Evolutionary conservation across 1,139 yeast genomes (phyloP).

Genomic region (Blastobotrys raffinosifermentans): DNA sequence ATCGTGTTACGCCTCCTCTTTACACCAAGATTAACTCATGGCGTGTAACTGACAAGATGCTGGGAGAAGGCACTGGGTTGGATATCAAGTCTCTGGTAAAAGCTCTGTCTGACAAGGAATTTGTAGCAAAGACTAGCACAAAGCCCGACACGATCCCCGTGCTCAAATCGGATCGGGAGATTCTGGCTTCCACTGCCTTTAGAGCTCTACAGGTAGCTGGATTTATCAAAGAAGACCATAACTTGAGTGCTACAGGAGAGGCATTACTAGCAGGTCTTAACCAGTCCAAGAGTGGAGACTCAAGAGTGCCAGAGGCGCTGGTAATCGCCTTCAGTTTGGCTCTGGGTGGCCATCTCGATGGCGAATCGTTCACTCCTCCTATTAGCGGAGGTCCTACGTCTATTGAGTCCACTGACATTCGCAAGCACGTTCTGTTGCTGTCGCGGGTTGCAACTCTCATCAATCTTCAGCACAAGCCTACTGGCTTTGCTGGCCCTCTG

Average conservation of each 20-base stretch:
- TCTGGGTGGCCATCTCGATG: constrained; percentile 23
- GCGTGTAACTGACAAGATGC: constrained; percentile 15
- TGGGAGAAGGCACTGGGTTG: constrained; percentile 5
- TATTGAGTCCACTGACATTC: constrained; percentile 30
- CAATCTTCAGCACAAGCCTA: constrained; percentile 48
- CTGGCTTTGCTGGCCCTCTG: constrained; percentile 64
- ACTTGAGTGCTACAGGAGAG: constrained; percentile 53
- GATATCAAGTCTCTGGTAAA: constrained; percentile 1
- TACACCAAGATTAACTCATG: constrained; percentile 19
- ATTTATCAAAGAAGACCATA: constrained; percentile 42
- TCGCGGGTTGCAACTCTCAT: constrained; percentile 56
- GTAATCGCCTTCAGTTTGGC: constrained; percentile 28
- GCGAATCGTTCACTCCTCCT: constrained; percentile 22
- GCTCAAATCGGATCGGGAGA: constrained; percentile 44
- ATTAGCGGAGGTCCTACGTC: constrained; percentile 32
- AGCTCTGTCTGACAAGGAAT: constrained; percentile 5
- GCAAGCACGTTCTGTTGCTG: constrained; percentile 42
- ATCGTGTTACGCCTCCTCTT: constrained; percentile 20
- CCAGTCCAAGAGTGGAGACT: constrained; percentile 8
- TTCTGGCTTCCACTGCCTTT: constrained; percentile 43
- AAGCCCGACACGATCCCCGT: constrained; percentile 3
- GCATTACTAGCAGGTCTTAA: constrained; percentile 38
- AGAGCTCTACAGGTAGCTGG: constrained; percentile 55
- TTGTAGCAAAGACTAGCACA: constrained; percentile 3
- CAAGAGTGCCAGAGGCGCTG: constrained; percentile 23